Conservation (phyloP, 495 filamentous ascomycete species). For the Penicillium ochrochloron region DNA sequence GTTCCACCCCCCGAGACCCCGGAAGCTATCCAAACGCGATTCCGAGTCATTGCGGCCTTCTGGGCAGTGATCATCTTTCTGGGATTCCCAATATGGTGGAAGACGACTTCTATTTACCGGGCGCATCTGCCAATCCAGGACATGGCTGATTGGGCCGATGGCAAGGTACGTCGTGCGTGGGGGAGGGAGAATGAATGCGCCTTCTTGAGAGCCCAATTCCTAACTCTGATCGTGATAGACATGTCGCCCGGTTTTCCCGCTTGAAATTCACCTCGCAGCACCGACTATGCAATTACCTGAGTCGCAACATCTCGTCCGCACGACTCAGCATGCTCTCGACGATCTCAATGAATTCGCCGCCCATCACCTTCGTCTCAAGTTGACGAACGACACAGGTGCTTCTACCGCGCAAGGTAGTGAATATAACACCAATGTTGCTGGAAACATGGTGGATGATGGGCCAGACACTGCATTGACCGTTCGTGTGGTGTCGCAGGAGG, state of each 20-base stretch:
- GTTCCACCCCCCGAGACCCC: conserved; percentile 75
- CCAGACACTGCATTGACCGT: conserved; percentile 69
- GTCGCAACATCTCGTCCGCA: conserved; percentile 75
- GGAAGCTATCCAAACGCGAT: conserved; percentile 68
- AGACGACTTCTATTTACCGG: conserved; percentile 93
- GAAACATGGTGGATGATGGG: conserved; percentile 23
- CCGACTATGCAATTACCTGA: conserved; percentile 68
- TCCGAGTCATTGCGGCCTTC: conserved; percentile 81
- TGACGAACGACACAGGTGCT: conserved; percentile 53
- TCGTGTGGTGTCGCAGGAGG: conserved; percentile 67
- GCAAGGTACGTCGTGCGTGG: conserved; percentile 64
- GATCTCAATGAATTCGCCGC: conserved; percentile 91
- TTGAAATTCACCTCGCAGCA: conserved; percentile 79
- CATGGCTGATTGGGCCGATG: conserved; percentile 93
- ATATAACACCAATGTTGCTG: neutral
- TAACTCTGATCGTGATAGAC: conserved; percentile 55
- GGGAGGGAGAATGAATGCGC: neutral
- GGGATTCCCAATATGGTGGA: conserved; percentile 94
- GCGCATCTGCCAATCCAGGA: conserved; percentile 80
- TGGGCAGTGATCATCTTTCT: conserved; percentile 85
- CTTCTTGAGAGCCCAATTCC: conserved; percentile 8
- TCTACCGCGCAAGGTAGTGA: conserved; percentile 13
- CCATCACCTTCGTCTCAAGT: conserved; percentile 79
- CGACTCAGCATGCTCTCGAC: conserved; percentile 88
- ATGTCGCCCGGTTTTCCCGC: conserved; percentile 85